Conservation (phyloP, 371 early-diverging fungal genomes). For the Mucor circinelloides region DNA sequence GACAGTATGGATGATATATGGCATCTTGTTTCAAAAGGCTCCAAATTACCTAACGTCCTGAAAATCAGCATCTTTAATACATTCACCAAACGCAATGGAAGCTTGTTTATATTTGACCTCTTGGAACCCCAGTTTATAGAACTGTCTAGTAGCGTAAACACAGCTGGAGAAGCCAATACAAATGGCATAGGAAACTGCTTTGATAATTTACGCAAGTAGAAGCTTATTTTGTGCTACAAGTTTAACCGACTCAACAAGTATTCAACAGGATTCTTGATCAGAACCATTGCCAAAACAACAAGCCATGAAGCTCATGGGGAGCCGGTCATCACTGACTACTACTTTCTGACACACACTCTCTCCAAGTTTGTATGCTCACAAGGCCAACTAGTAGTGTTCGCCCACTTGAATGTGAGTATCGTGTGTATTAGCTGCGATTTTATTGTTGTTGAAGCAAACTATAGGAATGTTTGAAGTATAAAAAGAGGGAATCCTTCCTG, state of each 20-base stretch:
- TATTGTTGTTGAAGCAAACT: not conserved
- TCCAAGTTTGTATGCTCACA: constrained; percentile 4
- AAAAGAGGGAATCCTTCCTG: not conserved
- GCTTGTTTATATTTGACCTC: not conserved
- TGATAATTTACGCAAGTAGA: not conserved
- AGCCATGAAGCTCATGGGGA: not conserved
- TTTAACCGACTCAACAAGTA: not conserved
- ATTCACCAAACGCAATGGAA: not conserved
- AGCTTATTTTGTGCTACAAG: not conserved
- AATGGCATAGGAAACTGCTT: not conserved
- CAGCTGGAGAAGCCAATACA: not conserved
- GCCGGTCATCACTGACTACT: not conserved
- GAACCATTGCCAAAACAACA: not conserved
- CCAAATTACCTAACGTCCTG: constrained; percentile 10
- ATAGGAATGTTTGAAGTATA: not conserved
- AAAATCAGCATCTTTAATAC: not conserved
- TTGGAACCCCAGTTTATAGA: not conserved
- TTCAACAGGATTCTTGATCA: not conserved
- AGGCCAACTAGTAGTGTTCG: not conserved
- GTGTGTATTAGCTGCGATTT: not conserved
- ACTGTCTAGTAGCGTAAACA: not conserved
- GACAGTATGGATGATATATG: constrained; percentile 7
- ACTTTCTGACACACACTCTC: not conserved
- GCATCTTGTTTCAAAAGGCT: constrained; percentile 3
- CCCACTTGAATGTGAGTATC: constrained; percentile 2